phyloP scores from a whole-genome alignment of 257 asterid genomes.

The Solanum sparsipilum region DNA sequence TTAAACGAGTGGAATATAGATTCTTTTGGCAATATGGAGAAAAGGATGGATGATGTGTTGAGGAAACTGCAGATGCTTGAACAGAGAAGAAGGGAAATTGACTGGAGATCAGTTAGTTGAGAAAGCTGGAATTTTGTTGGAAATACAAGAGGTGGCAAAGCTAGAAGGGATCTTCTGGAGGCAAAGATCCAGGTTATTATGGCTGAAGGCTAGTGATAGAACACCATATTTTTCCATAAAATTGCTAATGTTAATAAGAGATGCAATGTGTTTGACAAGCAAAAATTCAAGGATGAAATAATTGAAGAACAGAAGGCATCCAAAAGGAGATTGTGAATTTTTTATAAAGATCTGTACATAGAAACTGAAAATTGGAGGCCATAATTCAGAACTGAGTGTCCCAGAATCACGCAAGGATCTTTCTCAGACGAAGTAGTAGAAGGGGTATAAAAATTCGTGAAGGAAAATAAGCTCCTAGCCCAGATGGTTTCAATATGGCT shows the following conservation, averaged over 20 bases:
- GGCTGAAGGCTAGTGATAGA: not conserved
- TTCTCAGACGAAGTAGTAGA: not conserved
- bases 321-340: not conserved
- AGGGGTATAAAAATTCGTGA: not conserved
- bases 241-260: not conserved
- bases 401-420: not conserved
- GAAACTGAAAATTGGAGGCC: not conserved
- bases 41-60: not conserved
- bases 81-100: not conserved
- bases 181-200: not conserved
- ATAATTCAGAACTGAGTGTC: not conserved
- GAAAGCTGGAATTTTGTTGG: not conserved
- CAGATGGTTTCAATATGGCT: not conserved
- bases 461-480: not conserved
- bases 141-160: not conserved
- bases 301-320: not conserved
- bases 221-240: not conserved
- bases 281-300: not conserved
- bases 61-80: not conserved
- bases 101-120: not conserved
- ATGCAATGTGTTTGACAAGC: not conserved
- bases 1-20: not conserved
- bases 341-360: not conserved
- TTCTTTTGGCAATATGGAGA: not conserved
- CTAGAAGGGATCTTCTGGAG: not conserved